phyloP scores from a whole-genome alignment of 768 basidiomycete genomes.

The Mycena sanguinolenta region DNA sequence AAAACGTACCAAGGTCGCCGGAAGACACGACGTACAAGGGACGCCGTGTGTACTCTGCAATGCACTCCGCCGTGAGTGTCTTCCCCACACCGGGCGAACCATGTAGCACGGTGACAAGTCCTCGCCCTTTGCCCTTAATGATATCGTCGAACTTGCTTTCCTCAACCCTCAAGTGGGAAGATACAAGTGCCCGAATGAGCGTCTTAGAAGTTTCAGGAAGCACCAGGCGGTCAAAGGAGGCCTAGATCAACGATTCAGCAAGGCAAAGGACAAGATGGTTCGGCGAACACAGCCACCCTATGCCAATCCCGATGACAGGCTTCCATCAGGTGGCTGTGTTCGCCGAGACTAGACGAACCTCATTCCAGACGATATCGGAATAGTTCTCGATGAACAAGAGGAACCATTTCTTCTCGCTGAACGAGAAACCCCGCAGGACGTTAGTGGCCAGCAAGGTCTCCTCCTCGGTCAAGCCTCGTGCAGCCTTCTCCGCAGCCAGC shows the following conservation, averaged over 20 bases:
- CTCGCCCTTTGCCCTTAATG: slow-evolving; percentile 36
- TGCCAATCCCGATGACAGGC: no score
- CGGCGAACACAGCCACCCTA: no score
- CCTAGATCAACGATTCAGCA: slow-evolving; percentile 1
- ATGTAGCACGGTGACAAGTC: slow-evolving; percentile 30
- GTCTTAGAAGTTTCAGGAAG: slow-evolving; percentile 25
- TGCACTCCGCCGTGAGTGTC: slow-evolving; percentile 41
- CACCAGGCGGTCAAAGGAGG: slow-evolving; percentile 31
- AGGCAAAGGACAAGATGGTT: background rate
- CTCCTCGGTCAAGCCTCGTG: slow-evolving; percentile 20
- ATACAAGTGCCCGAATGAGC: slow-evolving; percentile 29
- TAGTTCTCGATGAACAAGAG: slow-evolving; percentile 26
- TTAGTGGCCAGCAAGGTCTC: slow-evolving; percentile 28
- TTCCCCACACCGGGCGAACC: slow-evolving; percentile 38
- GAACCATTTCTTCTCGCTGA: slow-evolving; percentile 31
- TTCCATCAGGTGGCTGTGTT: no score
- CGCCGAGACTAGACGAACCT: no score
- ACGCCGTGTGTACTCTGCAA: slow-evolving; percentile 36
- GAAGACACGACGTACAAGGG: slow-evolving; percentile 38
- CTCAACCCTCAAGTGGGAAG: slow-evolving; percentile 20
- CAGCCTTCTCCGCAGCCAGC: slow-evolving; percentile 25
- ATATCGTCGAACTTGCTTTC: slow-evolving; percentile 33
- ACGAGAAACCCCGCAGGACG: slow-evolving; percentile 29
- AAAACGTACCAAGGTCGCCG: slow-evolving; percentile 39
- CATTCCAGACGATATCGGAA: slow-evolving; percentile 32